Percentiles rank a stretch among this genome's conserved stretches.
Conservation (phyloP, 352 stramenopile species). For the Phytophthora rubi region DNA sequence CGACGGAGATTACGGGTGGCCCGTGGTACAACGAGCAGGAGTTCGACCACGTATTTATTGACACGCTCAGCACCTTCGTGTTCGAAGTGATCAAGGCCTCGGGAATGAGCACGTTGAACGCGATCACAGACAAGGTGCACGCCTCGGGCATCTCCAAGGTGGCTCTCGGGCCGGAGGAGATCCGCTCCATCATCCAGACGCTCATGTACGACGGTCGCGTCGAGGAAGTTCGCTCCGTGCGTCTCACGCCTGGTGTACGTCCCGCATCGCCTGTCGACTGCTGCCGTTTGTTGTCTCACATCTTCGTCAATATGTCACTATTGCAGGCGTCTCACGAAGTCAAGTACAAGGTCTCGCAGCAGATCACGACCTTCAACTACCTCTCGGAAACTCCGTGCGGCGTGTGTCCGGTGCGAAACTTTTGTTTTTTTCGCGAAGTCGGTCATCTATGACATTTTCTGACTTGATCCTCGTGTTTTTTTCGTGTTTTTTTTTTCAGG, state of each 20-base stretch:
- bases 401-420: conserved; percentile 75
- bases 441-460: conserved; percentile 10
- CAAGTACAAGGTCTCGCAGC: conserved; percentile 89
- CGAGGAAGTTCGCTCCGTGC: conserved; percentile 88
- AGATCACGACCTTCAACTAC: conserved; percentile 89
- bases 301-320: no score
- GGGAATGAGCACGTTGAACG: conserved; percentile 87
- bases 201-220: conserved; percentile 93
- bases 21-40: conserved; percentile 99
- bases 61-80: conserved; percentile 96
- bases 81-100: conserved; percentile 90
- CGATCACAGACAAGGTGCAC: conserved; percentile 91
- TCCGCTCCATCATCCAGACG: conserved; percentile 92
- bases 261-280: conserved; percentile 1
- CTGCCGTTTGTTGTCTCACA: conserved; percentile 3
- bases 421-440: neutral
- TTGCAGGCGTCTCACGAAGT: conserved; percentile 72
- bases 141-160: conserved; percentile 92
- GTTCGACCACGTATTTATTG: conserved; percentile 99
- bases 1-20: conserved; percentile 98
- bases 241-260: conserved; percentile 78
- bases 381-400: conserved; percentile 91
- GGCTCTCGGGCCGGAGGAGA: conserved; percentile 89
- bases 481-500: conserved; percentile 43
- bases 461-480: conserved; percentile 12